Percentiles rank a stretch among this genome's conserved stretches.
These are phyloP conservation scores for Penicillium sp. DNA, from an alignment of 2,329 filamentous ascomycete genomes.

Conservation along the genomic window DNA sequence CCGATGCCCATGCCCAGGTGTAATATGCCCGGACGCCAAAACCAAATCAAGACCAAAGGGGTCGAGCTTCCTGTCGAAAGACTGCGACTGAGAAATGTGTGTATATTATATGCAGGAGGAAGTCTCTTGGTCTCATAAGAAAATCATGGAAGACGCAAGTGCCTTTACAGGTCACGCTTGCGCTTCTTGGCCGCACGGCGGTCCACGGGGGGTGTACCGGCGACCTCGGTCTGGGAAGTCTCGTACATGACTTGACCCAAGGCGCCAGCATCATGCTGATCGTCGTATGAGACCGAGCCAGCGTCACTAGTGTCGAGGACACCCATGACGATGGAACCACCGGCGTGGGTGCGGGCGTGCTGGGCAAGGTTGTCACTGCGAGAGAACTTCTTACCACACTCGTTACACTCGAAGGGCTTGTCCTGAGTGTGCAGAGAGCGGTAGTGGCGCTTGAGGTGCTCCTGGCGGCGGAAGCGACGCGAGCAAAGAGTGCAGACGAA, in stretches of 20 bases:
- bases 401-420: slow-evolving; percentile 96
- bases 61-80: slow-evolving; percentile 25
- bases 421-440: slow-evolving; percentile 97
- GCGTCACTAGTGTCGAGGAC: slow-evolving; percentile 72
- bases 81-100: slow-evolving; percentile 28
- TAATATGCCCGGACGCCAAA: slow-evolving; percentile 39
- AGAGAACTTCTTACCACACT: slow-evolving; percentile 99
- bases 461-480: slow-evolving; percentile 94
- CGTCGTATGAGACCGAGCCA: slow-evolving; percentile 41
- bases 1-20: slow-evolving; percentile 26
- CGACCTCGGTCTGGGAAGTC: slow-evolving; percentile 71
- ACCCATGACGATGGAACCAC: slow-evolving; percentile 87
- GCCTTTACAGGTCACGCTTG: slow-evolving; percentile 63
- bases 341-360: slow-evolving; percentile 90
- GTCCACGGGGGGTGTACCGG: slow-evolving; percentile 43
- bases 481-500: slow-evolving; percentile 97
- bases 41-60: slow-evolving; percentile 30
- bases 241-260: slow-evolving; percentile 81
- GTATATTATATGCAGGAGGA: slow-evolving; percentile 34
- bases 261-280: slow-evolving; percentile 62
- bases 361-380: slow-evolving; percentile 96
- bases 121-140: slow-evolving; percentile 43
- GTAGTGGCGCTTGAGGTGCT: slow-evolving; percentile 98
- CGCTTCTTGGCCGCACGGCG: slow-evolving; percentile 71
- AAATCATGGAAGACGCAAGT: slow-evolving; percentile 12